Evolutionary conservation across 768 basidiomycete species (phyloP).

Genomic region (Mycena chlorophos): DNA sequence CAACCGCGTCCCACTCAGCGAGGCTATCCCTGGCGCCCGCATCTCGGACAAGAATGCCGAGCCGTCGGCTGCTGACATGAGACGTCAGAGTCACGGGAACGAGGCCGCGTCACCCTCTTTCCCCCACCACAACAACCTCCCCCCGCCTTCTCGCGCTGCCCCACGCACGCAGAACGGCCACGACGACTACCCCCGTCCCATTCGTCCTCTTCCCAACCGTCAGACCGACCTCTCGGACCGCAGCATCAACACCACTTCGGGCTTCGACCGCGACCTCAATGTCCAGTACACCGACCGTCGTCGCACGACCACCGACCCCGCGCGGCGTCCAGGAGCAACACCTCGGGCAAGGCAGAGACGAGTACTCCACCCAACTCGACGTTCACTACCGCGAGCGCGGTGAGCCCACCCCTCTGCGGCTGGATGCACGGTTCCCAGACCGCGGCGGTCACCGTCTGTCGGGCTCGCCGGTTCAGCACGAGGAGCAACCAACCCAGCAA

Average conservation of each 20-base stretch:
- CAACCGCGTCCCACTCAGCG: neutral
- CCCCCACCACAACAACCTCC: neutral
- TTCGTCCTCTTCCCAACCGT: neutral
- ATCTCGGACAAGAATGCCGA: too few relatives aligned
- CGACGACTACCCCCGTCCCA: neutral
- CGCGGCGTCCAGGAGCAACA: neutral
- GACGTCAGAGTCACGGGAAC: neutral
- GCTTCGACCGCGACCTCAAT: neutral
- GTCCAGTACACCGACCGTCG: neutral
- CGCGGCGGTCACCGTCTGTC: neutral
- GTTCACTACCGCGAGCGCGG: neutral
- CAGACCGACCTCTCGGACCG: too few relatives aligned
- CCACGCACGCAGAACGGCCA: neutral
- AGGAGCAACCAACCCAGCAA: neutral
- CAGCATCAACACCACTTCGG: too few relatives aligned
- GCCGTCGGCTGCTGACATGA: neutral
- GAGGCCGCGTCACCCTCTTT: neutral
- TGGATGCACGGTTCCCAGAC: neutral
- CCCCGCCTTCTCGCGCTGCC: neutral
- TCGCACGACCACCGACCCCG: neutral
- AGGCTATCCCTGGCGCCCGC: neutral
- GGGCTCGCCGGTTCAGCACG: neutral
- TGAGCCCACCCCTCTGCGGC: neutral
- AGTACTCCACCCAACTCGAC: neutral
- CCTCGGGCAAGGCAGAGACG: too few relatives aligned